Evolutionary conservation across 768 basidiomycete species (phyloP), one percentile per base, ranked within the genome.

Genomic region (Agaricus sinodeliciosus): DNA sequence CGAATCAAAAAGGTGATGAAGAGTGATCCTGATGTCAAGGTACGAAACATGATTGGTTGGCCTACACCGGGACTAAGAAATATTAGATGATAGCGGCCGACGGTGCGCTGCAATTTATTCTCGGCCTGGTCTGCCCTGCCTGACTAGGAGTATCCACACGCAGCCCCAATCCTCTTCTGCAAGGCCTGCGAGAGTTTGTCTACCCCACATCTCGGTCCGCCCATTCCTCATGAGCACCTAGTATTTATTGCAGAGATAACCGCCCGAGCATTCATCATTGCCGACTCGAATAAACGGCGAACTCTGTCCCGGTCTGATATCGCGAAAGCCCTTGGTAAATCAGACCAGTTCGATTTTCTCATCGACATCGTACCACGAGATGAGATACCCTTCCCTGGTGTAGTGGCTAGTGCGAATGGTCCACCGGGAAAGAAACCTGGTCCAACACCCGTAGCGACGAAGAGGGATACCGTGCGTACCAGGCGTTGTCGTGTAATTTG

Each of bases 1-100:
- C 75, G 96, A 65, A 96, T 98, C 62, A 98, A 97, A 77, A 98
- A 97, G 68, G 95, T 97, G 53, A 96, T 97, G 91, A 97, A 98
- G 77, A 94, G 88, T 67, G 93, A 94, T 71, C 90, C 92, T 3
- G 92, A 94, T 61, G 92, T 97, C 58, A 94, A 94, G 81, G 93
- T 95, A 65, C 63, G 82, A 64, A 22, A 42, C 18, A 52, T 40
- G 16, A 28, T 55, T 34, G 44, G 51, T 57, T 42, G 42, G 43
- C 44, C 48, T 48, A 44, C 51, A 37, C 37, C 48, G 48, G n/a
- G 46, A 53, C 49, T 43, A 25, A 51, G 46, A 26, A 8, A 28
- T 25, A 37, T 35, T 43, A 94, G 94, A 98, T 98, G 95, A 98
- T 98, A 60, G 93, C 95, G 49, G 92, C 93, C 54, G 95, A 99